A percentile compares a stretch with the other conserved stretches of the same genome.
Evolutionary conservation across 768 basidiomycete species (phyloP).

Genomic region (Lyophyllum shimeji): DNA sequence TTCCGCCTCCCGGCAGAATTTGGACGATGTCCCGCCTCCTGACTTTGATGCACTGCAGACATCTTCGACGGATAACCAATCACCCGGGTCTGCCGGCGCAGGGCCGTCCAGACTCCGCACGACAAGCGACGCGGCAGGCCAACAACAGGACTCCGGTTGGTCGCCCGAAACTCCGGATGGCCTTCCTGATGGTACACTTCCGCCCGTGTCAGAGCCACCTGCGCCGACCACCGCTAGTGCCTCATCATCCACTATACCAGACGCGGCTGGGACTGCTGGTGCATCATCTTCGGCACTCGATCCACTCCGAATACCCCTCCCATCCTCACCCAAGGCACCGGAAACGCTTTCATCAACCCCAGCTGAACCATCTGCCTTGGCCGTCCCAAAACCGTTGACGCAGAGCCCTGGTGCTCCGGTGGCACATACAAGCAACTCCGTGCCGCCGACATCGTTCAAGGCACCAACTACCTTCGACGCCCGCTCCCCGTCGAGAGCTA

Average conservation of each 20-base stretch:
- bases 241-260: not conserved
- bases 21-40: slow-evolving; percentile 50
- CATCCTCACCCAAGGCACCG: not conserved
- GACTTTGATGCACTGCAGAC: slow-evolving; percentile 43
- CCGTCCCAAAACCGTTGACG: slow-evolving; percentile 8
- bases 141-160: not conserved
- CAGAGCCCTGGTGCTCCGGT: not conserved
- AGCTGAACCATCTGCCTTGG: not conserved
- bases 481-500: slow-evolving; percentile 20
- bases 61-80: not conserved
- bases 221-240: not conserved
- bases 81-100: slow-evolving; percentile 19
- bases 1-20: slow-evolving; percentile 42
- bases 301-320: slow-evolving; percentile 16
- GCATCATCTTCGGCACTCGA: not conserved
- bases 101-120: slow-evolving; percentile 28
- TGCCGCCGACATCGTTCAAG: slow-evolving; percentile 10
- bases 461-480: slow-evolving; percentile 7
- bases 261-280: not conserved
- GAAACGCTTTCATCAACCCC: not conserved
- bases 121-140: slow-evolving; percentile 22
- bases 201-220: not conserved
- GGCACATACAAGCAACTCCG: not conserved
- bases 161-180: slow-evolving; percentile 1
- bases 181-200: not conserved